phyloP scores from a whole-genome alignment of 1,284 basidiomycete species.

The Heterobasidion parviporum region DNA sequence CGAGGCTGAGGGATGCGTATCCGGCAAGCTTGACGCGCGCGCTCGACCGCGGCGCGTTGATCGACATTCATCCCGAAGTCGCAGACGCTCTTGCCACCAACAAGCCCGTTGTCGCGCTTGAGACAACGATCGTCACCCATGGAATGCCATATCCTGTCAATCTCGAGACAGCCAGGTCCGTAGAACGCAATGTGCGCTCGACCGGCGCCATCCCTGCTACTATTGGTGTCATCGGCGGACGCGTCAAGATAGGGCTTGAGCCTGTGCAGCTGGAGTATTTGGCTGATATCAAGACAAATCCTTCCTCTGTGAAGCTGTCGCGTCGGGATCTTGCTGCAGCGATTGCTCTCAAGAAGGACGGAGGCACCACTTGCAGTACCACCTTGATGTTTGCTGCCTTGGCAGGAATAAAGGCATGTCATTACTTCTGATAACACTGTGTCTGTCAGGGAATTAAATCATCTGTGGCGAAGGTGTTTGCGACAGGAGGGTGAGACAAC shows the following conservation, averaged over 20 bases:
- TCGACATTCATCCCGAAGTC: conserved; percentile 75
- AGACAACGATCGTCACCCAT: conserved; percentile 89
- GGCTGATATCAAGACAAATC: conserved; percentile 45
- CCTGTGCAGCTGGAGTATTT: conserved; percentile 62
- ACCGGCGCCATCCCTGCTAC: conserved; percentile 84
- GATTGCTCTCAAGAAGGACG: conserved; percentile 62
- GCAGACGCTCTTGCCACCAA: conserved; percentile 59
- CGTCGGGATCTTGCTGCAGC: conserved; percentile 81
- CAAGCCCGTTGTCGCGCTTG: conserved; percentile 66
- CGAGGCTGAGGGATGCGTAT: conserved; percentile 5
- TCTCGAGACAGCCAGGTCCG: conserved; percentile 60
- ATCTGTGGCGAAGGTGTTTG: conserved; percentile 50
- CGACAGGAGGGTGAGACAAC: conserved; percentile 64
- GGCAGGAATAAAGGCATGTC: conserved; percentile 69
- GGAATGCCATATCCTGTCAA: conserved; percentile 83
- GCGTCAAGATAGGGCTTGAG: conserved; percentile 80
- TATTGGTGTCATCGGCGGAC: conserved; percentile 79
- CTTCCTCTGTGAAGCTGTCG: conserved; percentile 68
- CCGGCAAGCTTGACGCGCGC: conserved; percentile 11
- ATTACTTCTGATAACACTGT: neutral
- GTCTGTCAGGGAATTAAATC: neutral
- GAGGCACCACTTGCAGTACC: conserved; percentile 88
- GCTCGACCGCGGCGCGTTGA: conserved; percentile 16
- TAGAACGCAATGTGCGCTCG: conserved; percentile 75
- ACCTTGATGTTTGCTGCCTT: conserved; percentile 79